These are phyloP conservation scores for Pseudogymnoascus sp. DNA, from an alignment of 2,329 filamentous ascomycete genomes.

Conservation along the genomic window DNA sequence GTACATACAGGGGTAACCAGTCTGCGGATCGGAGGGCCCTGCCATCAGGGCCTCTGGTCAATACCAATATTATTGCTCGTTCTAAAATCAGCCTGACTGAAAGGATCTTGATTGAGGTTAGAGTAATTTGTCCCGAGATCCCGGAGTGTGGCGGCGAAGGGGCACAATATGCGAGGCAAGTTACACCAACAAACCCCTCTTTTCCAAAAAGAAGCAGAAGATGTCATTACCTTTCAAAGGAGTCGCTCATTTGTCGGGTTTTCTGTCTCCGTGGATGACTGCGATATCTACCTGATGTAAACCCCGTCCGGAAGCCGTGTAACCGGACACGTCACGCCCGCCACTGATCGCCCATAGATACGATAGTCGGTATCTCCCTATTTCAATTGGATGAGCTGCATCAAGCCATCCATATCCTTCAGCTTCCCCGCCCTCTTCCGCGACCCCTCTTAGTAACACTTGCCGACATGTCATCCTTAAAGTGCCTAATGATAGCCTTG, in stretches of 20 bases:
- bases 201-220: neutral
- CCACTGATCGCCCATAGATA: neutral
- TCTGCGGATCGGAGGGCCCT: slow-evolving; percentile 1
- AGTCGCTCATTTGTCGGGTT: neutral
- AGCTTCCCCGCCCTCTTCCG: neutral
- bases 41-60: neutral
- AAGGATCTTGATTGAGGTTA: neutral
- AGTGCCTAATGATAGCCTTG: slow-evolving; percentile 35
- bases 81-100: neutral
- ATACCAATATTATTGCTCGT: neutral
- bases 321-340: neutral
- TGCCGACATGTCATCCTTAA: slow-evolving; percentile 27
- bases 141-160: neutral
- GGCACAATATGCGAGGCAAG: neutral
- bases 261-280: neutral
- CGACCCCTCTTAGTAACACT: neutral
- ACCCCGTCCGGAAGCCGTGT: neutral
- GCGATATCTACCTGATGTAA: neutral
- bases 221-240: neutral
- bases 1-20: neutral
- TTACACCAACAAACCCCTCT: neutral
- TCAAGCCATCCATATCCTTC: neutral
- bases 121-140: neutral
- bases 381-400: neutral
- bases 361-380: neutral